A percentile compares a stretch with the other conserved stretches of the same genome.
phyloP scores from a whole-genome alignment of 257 asterid genomes.

The Euphrasia confusa region DNA sequence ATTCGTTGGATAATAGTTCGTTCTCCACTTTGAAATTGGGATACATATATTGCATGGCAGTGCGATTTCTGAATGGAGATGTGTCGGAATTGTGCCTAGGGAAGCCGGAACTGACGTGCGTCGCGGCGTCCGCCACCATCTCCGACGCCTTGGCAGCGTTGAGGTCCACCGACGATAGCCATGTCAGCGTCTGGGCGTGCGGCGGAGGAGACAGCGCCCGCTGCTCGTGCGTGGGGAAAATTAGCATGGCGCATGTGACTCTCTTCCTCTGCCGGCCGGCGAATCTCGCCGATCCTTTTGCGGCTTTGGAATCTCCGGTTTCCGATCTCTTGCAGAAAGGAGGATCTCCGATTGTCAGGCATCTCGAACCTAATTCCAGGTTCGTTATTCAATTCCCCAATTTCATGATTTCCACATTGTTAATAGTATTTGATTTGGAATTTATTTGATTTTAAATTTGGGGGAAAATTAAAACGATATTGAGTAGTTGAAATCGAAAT shows the following conservation, averaged over 20 bases:
- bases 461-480: background rate
- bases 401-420: background rate
- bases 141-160: conserved; percentile 49
- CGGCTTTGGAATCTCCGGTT: conserved; percentile 57
- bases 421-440: background rate
- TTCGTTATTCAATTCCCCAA: conserved; percentile 16
- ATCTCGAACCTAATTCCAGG: conserved; percentile 68
- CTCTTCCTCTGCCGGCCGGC: conserved; percentile 57
- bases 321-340: conserved; percentile 42
- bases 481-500: too few species aligned
- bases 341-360: conserved; percentile 44
- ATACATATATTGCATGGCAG: conserved; percentile 64
- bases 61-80: conserved; percentile 53
- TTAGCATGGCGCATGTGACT: conserved; percentile 55
- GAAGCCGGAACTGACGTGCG: conserved; percentile 62
- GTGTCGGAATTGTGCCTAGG: conserved; percentile 79
- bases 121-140: conserved; percentile 40
- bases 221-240: conserved; percentile 60
- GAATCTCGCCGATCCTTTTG: conserved; percentile 48
- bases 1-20: too few species aligned
- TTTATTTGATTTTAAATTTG: background rate
- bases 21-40: background rate
- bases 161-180: conserved; percentile 40
- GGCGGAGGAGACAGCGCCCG: background rate
- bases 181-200: conserved; percentile 65